These are phyloP conservation scores for Colletotrichum lindemuthianum DNA, from an alignment of 2,329 filamentous ascomycete genomes.

Conservation along the genomic window DNA sequence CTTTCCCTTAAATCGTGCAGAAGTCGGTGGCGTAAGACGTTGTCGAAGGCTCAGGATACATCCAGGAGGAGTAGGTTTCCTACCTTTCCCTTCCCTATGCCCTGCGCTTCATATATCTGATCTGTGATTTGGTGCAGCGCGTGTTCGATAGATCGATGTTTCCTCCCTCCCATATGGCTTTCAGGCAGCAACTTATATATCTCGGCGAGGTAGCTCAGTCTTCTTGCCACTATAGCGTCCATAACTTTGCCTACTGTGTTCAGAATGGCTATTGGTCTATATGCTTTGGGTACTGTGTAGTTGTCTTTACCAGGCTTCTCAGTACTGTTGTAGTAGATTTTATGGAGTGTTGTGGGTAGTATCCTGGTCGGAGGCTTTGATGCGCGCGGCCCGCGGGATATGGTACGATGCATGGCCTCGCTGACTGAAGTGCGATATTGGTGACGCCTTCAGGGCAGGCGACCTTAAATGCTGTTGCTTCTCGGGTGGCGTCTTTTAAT, in stretches of 20 bases:
- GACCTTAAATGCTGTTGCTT: conserved; percentile 38
- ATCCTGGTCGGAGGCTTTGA: conserved; percentile 31
- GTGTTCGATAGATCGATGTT: conserved; percentile 27
- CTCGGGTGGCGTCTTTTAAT: conserved; percentile 13
- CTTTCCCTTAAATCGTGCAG: conserved; percentile 35
- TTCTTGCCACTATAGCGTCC: conserved; percentile 34
- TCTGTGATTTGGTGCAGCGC: conserved; percentile 30
- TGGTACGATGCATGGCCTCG: conserved; percentile 33
- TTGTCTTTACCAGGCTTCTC: conserved; percentile 35
- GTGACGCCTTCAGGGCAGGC: conserved; percentile 37
- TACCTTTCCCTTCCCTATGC: conserved; percentile 14
- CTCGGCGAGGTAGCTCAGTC: conserved; percentile 19
- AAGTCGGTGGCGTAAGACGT: conserved; percentile 33
- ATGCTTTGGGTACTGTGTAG: conserved; percentile 37
- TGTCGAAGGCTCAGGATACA: conserved; percentile 35
- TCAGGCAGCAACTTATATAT: not conserved
- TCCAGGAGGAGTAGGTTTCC: conserved; percentile 35
- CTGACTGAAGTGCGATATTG: conserved; percentile 35
- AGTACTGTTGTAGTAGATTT: conserved; percentile 35
- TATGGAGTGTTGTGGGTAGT: conserved; percentile 37
- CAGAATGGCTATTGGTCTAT: conserved; percentile 37
- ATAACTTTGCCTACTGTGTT: conserved; percentile 27
- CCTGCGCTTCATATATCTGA: conserved; percentile 32
- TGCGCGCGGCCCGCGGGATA: conserved; percentile 35
- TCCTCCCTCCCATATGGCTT: not conserved